Evolutionary conservation across 768 basidiomycete species (phyloP), one percentile per base, ranked within the genome.

Genomic region (Rhizopogon roseolus): DNA sequence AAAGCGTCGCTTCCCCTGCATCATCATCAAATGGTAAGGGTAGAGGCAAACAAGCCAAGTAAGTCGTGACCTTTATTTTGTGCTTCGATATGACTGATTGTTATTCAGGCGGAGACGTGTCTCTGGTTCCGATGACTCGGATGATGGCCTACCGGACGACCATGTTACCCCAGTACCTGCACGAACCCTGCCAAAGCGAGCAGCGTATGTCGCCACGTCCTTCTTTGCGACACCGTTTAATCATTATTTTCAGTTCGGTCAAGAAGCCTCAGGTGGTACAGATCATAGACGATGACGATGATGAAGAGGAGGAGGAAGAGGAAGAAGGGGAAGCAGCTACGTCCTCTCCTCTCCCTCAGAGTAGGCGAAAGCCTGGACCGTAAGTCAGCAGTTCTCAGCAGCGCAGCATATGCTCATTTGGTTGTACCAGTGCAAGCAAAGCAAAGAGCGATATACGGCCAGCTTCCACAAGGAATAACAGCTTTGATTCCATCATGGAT

Each of bases 401-500:
- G 9, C 2, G 36, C 36, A 66, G 5, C 14, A 10, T 34, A 48
- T 8, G 8, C 36, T 48, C 34, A 48, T 48, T 48, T 48, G 14
- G 9, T 36, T 22, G 34, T 37, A 22, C 22, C 34, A 68, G n/a
- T 60, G 55, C 57, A 60, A 57, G 54, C 54, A 8, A 52, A 54
- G 17, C 39, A 54, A 10, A 58, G 58, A 22, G 52, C 55, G 38
- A 54, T 54, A 34, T 59, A 57, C 43, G 57, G 57, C 46, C 51
- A 40, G 25, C 40, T 52, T 44, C 53, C 50, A 25, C 54, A 51
- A 57, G 36, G 6, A 68, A 64, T n/a, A 46, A 17, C 13, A 62
- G 62, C 14, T 58, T 63, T 42, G 78, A 80, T 65, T 81, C 82
- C 4, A 79, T 84, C 22, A 79, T 84, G 68, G 81, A 82, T 55